A percentile compares a stretch with the other conserved stretches of the same genome.
phyloP scores from a whole-genome alignment of 129 eudicot species.

The Artemisia argyi region DNA sequence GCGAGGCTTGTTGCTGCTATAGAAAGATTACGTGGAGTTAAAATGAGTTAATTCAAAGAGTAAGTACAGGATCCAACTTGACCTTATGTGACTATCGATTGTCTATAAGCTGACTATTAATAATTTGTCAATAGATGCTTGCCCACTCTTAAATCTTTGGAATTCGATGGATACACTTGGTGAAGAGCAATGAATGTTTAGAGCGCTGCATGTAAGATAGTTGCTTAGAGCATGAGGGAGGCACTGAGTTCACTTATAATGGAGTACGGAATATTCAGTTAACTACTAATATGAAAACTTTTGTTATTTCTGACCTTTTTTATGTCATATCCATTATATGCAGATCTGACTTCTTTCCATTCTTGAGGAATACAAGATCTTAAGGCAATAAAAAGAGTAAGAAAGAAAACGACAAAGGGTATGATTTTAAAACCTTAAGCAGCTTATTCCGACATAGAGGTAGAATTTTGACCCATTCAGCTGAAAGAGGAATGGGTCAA shows the following conservation, averaged over 20 bases:
- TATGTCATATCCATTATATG: no score
- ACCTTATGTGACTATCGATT: not conserved
- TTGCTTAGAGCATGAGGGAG: slow-evolving; percentile 90
- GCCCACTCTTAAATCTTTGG: slow-evolving; percentile 85
- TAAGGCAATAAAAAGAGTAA: slow-evolving; percentile 74
- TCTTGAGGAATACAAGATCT: slow-evolving; percentile 66
- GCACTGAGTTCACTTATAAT: slow-evolving; percentile 68
- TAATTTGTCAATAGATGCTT: slow-evolving; percentile 41
- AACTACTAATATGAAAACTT: no score
- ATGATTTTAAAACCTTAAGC: slow-evolving; percentile 10
- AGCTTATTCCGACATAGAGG: not conserved
- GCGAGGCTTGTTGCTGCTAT: slow-evolving; percentile 52
- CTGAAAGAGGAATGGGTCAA: not conserved
- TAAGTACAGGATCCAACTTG: slow-evolving; percentile 23
- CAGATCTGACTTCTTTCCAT: no score
- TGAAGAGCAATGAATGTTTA: slow-evolving; percentile 89
- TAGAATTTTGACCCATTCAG: not conserved
- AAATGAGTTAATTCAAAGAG: slow-evolving; percentile 82
- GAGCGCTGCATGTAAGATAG: slow-evolving; percentile 73
- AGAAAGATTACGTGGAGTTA: slow-evolving; percentile 60
- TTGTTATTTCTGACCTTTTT: no score
- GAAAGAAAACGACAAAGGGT: slow-evolving; percentile 88
- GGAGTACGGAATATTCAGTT: slow-evolving; percentile 60
- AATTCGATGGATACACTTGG: slow-evolving; percentile 89
- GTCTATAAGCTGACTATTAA: slow-evolving; percentile 1